These are phyloP conservation scores for Cladophialophora carrionii DNA, from an alignment of 2,329 filamentous ascomycete species.

Conservation along the genomic window DNA sequence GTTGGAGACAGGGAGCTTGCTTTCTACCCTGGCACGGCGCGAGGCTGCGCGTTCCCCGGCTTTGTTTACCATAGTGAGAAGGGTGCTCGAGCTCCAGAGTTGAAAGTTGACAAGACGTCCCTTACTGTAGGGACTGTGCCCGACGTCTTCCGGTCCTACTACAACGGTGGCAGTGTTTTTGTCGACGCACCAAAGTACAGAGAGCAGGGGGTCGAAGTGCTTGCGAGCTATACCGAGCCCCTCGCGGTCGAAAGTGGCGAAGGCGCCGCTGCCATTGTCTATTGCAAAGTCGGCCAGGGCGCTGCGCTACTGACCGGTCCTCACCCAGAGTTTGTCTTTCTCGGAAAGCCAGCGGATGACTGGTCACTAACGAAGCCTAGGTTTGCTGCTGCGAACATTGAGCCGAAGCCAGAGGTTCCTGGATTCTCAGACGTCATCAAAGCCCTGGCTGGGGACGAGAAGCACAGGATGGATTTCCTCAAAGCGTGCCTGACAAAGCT, in stretches of 20 bases:
- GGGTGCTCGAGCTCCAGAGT: constrained; percentile 72
- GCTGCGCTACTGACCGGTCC: constrained; percentile 79
- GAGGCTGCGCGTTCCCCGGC: constrained; percentile 83
- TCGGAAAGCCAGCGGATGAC: constrained; percentile 30
- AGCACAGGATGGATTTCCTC: constrained; percentile 71
- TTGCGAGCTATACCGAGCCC: constrained; percentile 77
- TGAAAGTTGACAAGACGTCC: constrained; percentile 65
- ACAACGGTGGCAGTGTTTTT: constrained; percentile 93
- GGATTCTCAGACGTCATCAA: constrained; percentile 72
- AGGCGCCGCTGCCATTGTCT: constrained; percentile 76
- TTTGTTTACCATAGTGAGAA: constrained; percentile 89
- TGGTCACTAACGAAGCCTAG: constrained; percentile 52
- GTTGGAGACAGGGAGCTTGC: constrained; percentile 80
- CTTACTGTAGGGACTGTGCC: constrained; percentile 61
- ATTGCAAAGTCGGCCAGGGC: constrained; percentile 80
- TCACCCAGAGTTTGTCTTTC: constrained; percentile 77
- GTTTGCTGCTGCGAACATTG: constrained; percentile 79
- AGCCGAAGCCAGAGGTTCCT: constrained; percentile 66
- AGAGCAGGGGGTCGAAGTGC: constrained; percentile 71
- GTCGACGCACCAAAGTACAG: constrained; percentile 70
- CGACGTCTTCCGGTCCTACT: constrained; percentile 74
- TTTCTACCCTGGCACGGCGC: constrained; percentile 85
- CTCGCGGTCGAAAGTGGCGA: constrained; percentile 75
- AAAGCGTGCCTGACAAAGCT: constrained; percentile 79
- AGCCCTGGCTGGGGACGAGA: constrained; percentile 69